Evolutionary conservation across 306 rosid species (phyloP).

Genomic region (Pyrus communis): DNA sequence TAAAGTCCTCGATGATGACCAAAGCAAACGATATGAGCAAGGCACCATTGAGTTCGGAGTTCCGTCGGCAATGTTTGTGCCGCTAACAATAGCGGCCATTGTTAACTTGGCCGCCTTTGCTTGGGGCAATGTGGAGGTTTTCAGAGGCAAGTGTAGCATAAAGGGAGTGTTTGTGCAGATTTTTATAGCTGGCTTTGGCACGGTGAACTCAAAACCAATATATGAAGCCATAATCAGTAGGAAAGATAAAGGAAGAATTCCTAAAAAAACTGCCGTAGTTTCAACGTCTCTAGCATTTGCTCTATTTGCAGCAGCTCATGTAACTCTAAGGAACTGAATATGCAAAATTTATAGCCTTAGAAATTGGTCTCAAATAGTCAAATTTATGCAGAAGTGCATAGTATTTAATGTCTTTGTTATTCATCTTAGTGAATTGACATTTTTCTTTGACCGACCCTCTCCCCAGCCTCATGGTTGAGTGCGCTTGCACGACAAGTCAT

Average conservation of each 20-base stretch:
- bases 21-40: constrained; percentile 34
- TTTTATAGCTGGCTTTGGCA: constrained; percentile 19
- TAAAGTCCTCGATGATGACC: constrained; percentile 28
- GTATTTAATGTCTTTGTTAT: too few relatives aligned
- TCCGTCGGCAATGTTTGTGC: constrained; percentile 32
- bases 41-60: constrained; percentile 29
- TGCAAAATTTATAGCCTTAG: neutral
- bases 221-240: constrained; percentile 31
- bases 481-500: too few relatives aligned
- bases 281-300: neutral
- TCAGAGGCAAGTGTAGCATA: neutral
- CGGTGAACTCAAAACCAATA: constrained; percentile 16
- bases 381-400: too few relatives aligned
- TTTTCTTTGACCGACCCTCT: too few relatives aligned
- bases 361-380: too few relatives aligned
- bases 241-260: constrained; percentile 18
- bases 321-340: neutral
- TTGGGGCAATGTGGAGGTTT: neutral
- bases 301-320: neutral
- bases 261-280: neutral
- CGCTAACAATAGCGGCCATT: constrained; percentile 17
- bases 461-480: too few relatives aligned
- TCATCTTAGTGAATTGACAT: too few relatives aligned
- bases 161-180: constrained; percentile 18
- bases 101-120: constrained; percentile 20